phyloP scores from a whole-genome alignment of 2,329 filamentous ascomycete species.

The Aspergillus pseudonomiae region DNA sequence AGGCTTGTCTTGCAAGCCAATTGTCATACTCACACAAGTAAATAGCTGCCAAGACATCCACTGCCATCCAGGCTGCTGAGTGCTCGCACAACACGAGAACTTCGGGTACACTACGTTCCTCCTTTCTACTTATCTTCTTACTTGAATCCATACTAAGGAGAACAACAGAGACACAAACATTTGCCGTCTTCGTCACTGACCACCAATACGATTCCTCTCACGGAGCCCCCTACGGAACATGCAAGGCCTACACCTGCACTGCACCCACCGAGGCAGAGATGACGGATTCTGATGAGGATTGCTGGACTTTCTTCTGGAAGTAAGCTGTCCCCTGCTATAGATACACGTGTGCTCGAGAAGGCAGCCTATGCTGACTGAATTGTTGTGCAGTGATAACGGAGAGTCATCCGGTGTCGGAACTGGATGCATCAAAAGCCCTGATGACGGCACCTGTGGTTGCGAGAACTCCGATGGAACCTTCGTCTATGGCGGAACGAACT shows the following conservation, averaged over 20 bases:
- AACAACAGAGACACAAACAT: constrained; percentile 33
- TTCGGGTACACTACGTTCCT: constrained; percentile 12
- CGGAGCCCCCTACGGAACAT: constrained; percentile 54
- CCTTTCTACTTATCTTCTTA: not conserved
- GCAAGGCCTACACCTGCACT: constrained; percentile 46
- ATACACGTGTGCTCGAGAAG: too few relatives aligned
- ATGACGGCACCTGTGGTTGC: constrained; percentile 45
- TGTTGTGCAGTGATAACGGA: constrained; percentile 17
- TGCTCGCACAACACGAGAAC: constrained; percentile 44
- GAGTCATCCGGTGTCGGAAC: constrained; percentile 25
- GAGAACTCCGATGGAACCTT: constrained; percentile 47
- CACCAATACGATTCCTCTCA: constrained; percentile 49
- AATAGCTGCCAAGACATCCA: constrained; percentile 38
- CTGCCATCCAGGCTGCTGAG: constrained; percentile 43
- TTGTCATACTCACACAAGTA: not conserved
- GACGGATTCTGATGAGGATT: constrained; percentile 35
- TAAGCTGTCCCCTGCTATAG: not conserved
- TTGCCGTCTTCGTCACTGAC: constrained; percentile 45
- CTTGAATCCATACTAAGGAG: not conserved
- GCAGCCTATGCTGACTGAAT: not conserved
- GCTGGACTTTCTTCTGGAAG: constrained; percentile 49
- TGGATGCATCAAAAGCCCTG: constrained; percentile 44
- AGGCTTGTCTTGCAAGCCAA: not conserved
- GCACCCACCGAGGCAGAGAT: constrained; percentile 35
- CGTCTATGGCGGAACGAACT: constrained; percentile 32